phyloP scores from a whole-genome alignment of 352 stramenopile species.

The Phytophthora pisi region DNA sequence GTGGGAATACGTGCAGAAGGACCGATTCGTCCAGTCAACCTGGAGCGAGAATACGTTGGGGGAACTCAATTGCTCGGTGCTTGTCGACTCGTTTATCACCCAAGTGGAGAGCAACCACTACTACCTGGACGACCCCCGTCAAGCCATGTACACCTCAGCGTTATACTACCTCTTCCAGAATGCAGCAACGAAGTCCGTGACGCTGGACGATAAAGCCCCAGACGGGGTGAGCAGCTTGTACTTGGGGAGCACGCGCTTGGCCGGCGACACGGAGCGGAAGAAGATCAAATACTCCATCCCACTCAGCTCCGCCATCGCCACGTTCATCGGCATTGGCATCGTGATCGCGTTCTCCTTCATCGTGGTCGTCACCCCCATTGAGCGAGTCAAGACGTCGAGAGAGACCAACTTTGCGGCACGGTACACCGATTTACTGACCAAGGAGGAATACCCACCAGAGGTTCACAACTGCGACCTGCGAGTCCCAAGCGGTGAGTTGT shows the following conservation, averaged over 20 bases:
- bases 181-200: slow-evolving; percentile 40
- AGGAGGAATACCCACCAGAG: slow-evolving; percentile 46
- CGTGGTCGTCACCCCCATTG: slow-evolving; percentile 37
- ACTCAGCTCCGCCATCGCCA: slow-evolving; percentile 43
- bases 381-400: slow-evolving; percentile 35
- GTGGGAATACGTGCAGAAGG: slow-evolving; percentile 31
- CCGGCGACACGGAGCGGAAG: slow-evolving; percentile 46
- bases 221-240: slow-evolving; percentile 18
- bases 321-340: slow-evolving; percentile 44
- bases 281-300: slow-evolving; percentile 58
- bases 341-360: slow-evolving; percentile 36
- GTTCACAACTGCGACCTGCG: slow-evolving; percentile 41
- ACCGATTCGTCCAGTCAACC: slow-evolving; percentile 17
- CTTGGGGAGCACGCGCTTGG: slow-evolving; percentile 34
- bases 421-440: slow-evolving; percentile 37
- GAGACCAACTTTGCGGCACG: slow-evolving; percentile 39
- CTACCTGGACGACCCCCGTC: slow-evolving; percentile 46
- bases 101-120: slow-evolving; percentile 55
- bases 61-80: slow-evolving; percentile 40
- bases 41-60: slow-evolving; percentile 21
- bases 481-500: slow-evolving; percentile 23
- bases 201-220: slow-evolving; percentile 1
- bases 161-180: slow-evolving; percentile 60
- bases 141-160: slow-evolving; percentile 54
- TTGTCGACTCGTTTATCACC: slow-evolving; percentile 54